A percentile compares a stretch with the other conserved stretches of the same genome.
phyloP scores from a whole-genome alignment of 306 rosid genomes.

The Quercus ilex region DNA sequence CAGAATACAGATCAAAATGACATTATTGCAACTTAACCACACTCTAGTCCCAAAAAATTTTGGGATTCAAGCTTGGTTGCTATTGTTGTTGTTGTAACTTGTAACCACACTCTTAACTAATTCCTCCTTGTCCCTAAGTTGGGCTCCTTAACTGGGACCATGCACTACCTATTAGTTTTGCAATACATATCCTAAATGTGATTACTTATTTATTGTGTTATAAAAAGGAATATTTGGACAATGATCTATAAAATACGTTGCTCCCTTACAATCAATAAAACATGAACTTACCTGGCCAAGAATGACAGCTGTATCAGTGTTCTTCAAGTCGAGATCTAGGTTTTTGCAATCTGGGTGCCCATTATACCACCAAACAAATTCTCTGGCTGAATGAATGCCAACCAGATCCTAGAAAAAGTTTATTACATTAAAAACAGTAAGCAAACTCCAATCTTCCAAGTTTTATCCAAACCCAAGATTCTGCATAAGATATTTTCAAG shows the following conservation, averaged over 20 bases:
- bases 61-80: too few species aligned
- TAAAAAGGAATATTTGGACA: neutral
- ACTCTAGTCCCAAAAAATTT: too few species aligned
- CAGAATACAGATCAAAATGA: neutral
- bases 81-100: too few species aligned
- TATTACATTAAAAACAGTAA: neutral
- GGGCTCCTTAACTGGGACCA: too few species aligned
- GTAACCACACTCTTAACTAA: neutral
- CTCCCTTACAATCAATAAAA: neutral
- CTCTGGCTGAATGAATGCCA: conserved; percentile 85
- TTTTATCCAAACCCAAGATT: neutral
- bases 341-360: conserved; percentile 85
- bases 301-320: conserved; percentile 78
- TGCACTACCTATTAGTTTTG: neutral
- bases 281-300: conserved; percentile 78
- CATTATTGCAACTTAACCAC: neutral
- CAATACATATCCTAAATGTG: neutral
- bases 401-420: conserved; percentile 46
- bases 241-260: neutral
- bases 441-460: neutral
- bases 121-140: neutral
- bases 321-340: conserved; percentile 71
- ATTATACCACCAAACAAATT: conserved; percentile 99
- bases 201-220: neutral
- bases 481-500: neutral